These are phyloP conservation scores for Talaromyces nanjingensis DNA, from an alignment of 495 filamentous ascomycete genomes.

Conservation along the genomic window DNA sequence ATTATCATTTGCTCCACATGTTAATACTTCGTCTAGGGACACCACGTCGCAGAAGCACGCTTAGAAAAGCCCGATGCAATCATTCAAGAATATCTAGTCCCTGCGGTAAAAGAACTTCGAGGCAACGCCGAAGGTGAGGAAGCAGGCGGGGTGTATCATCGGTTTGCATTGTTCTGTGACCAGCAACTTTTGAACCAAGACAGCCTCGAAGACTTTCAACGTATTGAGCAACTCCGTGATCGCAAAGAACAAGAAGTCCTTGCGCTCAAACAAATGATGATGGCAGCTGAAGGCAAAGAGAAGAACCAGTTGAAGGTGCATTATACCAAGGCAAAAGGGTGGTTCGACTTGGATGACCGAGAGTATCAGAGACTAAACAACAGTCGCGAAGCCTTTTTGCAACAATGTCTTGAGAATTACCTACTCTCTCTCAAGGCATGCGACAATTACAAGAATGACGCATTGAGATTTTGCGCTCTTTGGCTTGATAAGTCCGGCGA, in stretches of 20 bases:
- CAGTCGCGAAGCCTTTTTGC: constrained; percentile 71
- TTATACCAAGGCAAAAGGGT: constrained; percentile 64
- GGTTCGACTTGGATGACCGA: constrained; percentile 81
- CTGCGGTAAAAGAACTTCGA: constrained; percentile 73
- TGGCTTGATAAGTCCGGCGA: constrained; percentile 82
- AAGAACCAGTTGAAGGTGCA: constrained; percentile 39
- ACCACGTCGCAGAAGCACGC: constrained; percentile 86
- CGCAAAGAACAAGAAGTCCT: constrained; percentile 72
- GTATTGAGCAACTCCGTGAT: constrained; percentile 70
- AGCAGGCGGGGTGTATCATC: constrained; percentile 84
- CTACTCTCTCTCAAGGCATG: constrained; percentile 75
- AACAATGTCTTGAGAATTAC: constrained; percentile 90
- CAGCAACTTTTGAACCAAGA: constrained; percentile 81
- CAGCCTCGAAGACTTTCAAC: constrained; percentile 74
- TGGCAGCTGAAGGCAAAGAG: constrained; percentile 40
- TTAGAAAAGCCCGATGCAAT: constrained; percentile 88
- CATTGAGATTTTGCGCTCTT: constrained; percentile 87
- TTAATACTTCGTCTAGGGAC: constrained; percentile 43
- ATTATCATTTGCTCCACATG: not conserved
- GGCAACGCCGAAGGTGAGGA: constrained; percentile 61
- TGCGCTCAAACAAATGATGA: constrained; percentile 55
- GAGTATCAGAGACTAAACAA: constrained; percentile 73
- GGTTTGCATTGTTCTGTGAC: constrained; percentile 93
- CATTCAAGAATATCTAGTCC: constrained; percentile 72
- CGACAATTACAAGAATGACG: constrained; percentile 82